phyloP scores from a whole-genome alignment of 345 rosid genomes.

The Nephelium lappaceum region DNA sequence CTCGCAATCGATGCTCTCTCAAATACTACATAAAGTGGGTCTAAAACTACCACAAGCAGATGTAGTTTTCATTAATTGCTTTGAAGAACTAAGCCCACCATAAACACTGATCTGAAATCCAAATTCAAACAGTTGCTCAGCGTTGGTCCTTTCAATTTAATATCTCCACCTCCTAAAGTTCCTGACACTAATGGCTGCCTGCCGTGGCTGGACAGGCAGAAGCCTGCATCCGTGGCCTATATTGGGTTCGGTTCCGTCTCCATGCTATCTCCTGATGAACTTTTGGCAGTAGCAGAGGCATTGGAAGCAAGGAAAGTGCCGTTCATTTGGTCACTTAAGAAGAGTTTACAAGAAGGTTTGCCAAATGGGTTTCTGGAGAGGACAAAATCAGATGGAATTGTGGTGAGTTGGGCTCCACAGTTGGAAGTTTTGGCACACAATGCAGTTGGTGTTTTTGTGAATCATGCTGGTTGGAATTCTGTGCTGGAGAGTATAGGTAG shows the following conservation, averaged over 20 bases:
- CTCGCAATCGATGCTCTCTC: constrained; percentile 37
- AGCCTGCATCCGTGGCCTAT: constrained; percentile 38
- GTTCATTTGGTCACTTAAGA: constrained; percentile 46
- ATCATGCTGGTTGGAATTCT: constrained; percentile 48
- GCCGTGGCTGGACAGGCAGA: constrained; percentile 41
- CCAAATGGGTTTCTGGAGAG: constrained; percentile 44
- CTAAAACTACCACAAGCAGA: constrained; percentile 29
- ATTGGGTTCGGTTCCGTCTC: constrained; percentile 44
- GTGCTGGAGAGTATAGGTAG: constrained; percentile 37
- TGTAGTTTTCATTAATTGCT: constrained; percentile 44
- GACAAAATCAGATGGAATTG: constrained; percentile 29
- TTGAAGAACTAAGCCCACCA: constrained; percentile 40
- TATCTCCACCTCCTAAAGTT: constrained; percentile 5
- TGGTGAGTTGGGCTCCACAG: constrained; percentile 48
- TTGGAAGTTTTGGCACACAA: constrained; percentile 25
- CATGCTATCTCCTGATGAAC: constrained; percentile 35
- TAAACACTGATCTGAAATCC: constrained; percentile 36
- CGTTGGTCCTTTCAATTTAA: constrained; percentile 40
- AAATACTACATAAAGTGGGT: constrained; percentile 40
- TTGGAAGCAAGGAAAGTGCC: constrained; percentile 33
- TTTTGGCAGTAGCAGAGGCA: constrained; percentile 38
- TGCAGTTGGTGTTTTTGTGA: constrained; percentile 36
- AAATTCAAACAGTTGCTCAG: constrained; percentile 32
- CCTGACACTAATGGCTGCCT: constrained; percentile 28
- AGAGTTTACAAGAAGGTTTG: constrained; percentile 20